phyloP scores from a whole-genome alignment of 148 eudicot species.

The Silene conica region DNA sequence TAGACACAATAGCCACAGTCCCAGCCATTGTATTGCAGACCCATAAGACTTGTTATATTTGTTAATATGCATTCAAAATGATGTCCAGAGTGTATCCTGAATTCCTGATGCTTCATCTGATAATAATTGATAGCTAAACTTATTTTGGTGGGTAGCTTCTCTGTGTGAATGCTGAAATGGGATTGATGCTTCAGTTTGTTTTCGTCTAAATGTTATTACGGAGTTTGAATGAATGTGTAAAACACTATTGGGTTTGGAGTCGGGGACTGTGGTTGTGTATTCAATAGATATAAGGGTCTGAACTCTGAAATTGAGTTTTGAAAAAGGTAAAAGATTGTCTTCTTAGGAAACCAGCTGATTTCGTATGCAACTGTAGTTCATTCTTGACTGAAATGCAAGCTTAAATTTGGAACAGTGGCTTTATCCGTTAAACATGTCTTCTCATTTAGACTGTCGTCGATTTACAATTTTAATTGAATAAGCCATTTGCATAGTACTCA shows the following conservation, averaged over 20 bases:
- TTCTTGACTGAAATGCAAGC: background rate
- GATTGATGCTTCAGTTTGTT: background rate
- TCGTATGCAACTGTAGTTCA: too few species aligned
- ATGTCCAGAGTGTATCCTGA: too few species aligned
- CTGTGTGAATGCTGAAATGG: background rate
- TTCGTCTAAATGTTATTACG: too few species aligned
- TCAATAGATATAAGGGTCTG: too few species aligned
- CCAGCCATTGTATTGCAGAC: too few species aligned
- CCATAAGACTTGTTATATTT: too few species aligned
- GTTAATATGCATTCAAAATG: too few species aligned
- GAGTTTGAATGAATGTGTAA: background rate
- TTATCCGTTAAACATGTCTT: background rate
- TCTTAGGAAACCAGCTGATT: too few species aligned
- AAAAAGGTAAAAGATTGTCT: too few species aligned
- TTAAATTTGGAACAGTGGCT: background rate
- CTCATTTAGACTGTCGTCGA: background rate
- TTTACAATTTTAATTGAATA: background rate
- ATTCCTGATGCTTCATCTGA: slow-evolving; percentile 8
- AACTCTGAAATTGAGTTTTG: too few species aligned
- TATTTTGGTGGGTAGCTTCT: background rate
- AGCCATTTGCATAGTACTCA: background rate
- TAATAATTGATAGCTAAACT: background rate
- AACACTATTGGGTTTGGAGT: background rate
- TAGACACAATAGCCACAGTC: too few species aligned
- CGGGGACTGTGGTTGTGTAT: background rate